Conservation (phyloP, 2,329 filamentous ascomycete genomes). For the Hymenoscyphus infarciens region DNA sequence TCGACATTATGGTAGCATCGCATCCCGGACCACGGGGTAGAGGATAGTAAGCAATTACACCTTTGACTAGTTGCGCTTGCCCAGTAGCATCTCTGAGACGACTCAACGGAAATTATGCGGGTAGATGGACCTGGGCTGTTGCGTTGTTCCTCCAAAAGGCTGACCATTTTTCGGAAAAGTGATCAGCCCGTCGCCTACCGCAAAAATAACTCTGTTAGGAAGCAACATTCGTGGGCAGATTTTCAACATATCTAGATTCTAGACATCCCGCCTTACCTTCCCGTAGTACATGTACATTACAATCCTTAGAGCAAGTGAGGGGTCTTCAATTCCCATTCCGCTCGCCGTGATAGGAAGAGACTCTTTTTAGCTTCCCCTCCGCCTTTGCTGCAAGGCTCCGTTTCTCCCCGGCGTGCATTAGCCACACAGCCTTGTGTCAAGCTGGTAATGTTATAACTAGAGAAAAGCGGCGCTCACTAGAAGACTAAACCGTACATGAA, state of each 20-base stretch:
- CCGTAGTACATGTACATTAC: not conserved
- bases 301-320: not conserved
- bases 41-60: not conserved
- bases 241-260: not conserved
- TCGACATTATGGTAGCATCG: not conserved
- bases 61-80: not conserved
- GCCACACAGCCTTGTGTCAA: not conserved
- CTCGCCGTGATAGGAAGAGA: not conserved
- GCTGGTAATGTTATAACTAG: not conserved
- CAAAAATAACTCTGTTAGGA: not conserved
- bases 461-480: not conserved
- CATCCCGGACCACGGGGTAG: not conserved
- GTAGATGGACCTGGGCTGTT: slow-evolving; percentile 2
- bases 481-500: not conserved
- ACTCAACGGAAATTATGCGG: not conserved
- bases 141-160: not conserved
- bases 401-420: not conserved
- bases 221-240: not conserved
- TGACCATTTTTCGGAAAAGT: not conserved
- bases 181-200: not conserved
- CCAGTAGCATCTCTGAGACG: not conserved
- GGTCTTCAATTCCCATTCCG: not conserved
- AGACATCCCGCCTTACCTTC: not conserved
- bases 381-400: slow-evolving; percentile 1
- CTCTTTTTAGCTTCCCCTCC: not conserved